Percentiles rank a stretch among this genome's conserved stretches.
These are phyloP conservation scores for Cladophialophora immunda DNA, from an alignment of 2,329 filamentous ascomycete species.

Conservation along the genomic window DNA sequence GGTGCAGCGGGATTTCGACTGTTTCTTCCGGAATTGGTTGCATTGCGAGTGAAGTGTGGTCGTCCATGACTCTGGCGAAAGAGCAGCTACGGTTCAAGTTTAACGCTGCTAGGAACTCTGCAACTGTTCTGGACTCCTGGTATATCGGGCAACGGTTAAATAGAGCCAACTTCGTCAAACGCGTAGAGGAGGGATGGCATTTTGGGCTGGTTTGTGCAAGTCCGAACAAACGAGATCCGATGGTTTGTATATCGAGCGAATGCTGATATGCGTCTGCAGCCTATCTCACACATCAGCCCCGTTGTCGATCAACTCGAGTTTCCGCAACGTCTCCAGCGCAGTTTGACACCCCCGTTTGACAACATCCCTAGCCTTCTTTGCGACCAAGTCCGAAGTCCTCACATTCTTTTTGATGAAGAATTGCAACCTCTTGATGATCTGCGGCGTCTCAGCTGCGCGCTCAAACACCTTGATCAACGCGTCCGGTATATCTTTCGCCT, in stretches of 20 bases:
- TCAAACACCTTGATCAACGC: slow-evolving; percentile 72
- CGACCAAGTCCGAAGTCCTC: slow-evolving; percentile 66
- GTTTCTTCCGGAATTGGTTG: not conserved
- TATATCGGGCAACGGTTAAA: not conserved
- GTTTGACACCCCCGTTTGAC: slow-evolving; percentile 53
- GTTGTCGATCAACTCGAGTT: slow-evolving; percentile 13
- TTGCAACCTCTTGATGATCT: slow-evolving; percentile 76
- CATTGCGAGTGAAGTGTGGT: not conserved
- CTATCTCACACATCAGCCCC: slow-evolving; percentile 9
- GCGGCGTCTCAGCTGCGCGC: slow-evolving; percentile 66
- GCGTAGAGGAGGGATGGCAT: not conserved
- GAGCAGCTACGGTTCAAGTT: not conserved
- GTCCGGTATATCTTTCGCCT: slow-evolving; percentile 67
- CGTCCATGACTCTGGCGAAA: not conserved
- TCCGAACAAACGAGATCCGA: not conserved
- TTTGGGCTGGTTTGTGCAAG: not conserved
- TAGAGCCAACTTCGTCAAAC: not conserved
- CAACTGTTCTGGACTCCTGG: not conserved
- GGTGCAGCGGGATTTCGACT: not conserved
- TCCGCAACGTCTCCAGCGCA: slow-evolving; percentile 52
- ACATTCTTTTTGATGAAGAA: slow-evolving; percentile 83
- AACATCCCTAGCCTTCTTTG: slow-evolving; percentile 21
- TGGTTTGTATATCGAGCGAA: not conserved
- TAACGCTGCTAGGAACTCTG: not conserved
- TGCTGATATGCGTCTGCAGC: not conserved